Evolutionary conservation across 2,329 filamentous ascomycete genomes (phyloP), one percentile per base, ranked within the genome.

Genomic region (Botrytis byssoidea): DNA sequence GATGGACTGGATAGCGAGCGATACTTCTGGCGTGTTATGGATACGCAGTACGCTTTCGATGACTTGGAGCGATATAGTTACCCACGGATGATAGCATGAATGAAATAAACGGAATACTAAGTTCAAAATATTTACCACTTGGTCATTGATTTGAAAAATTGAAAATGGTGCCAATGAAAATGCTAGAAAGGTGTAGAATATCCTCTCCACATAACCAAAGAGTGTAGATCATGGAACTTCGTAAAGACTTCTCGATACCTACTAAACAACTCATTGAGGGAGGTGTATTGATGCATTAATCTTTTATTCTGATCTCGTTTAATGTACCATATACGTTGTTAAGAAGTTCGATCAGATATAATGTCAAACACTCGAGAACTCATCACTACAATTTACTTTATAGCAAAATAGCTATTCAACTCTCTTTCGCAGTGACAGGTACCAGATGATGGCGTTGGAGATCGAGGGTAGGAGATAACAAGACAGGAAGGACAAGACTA

Each of bases 11-110:
- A 37, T 37, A 51, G 25, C 25, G 59, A 59, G 61, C 72, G 65
- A 69, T 48, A 69, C 61, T 61, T 61, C 16, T 22, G 66, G 66
- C 66, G 66, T 68, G 10, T 68, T 68, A 42, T 57, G 48, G n/a
- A 68, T 42, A 66, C 63, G 63, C 63, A 48, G 63, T 46, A 35
- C 29, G 63, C 42, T 66, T 66, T 66, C 22, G 44, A 46, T 35
- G 63, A 48, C 44, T 16, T 7, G 29, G n/a, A 25, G 16, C 48
- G 48, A 51, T 51, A 29, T 29, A 55, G 25, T 20, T 55, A 55
- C n/a, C 35, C 9, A 20, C n/a, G 12, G 25, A 67, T 55, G 25
- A 68, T 55, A 42, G 9, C 12, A 66, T 57, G 48, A 55, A 42
- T 29, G 46, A 29, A 57, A 42, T 32, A 12, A 42, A 40, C 29